Conservation (phyloP, 495 filamentous ascomycete species). For the Tuber borchii region DNA sequence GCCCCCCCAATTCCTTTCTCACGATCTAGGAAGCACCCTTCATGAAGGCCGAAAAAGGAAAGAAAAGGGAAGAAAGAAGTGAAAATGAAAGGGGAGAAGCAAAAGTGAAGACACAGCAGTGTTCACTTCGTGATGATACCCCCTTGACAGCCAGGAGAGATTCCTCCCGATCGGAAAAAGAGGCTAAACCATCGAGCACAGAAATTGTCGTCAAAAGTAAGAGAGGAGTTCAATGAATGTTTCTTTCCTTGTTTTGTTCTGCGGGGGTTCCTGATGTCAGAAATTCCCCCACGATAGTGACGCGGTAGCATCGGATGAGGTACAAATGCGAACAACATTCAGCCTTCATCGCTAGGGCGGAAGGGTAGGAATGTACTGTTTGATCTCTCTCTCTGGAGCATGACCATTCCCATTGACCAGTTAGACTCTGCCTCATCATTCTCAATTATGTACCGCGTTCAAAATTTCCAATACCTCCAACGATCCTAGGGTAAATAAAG, state of each 20-base stretch:
- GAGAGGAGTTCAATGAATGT: background rate
- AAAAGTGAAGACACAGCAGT: background rate
- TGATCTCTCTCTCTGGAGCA: background rate
- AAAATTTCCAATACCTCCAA: background rate
- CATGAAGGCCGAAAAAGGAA: background rate
- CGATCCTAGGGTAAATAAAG: background rate
- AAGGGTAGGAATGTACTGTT: background rate
- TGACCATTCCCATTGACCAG: background rate
- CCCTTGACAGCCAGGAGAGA: background rate
- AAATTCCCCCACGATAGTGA: background rate
- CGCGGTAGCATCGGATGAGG: background rate
- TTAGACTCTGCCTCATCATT: background rate
- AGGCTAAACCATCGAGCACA: background rate
- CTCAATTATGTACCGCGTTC: background rate
- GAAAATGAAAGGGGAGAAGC: background rate
- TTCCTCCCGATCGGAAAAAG: background rate
- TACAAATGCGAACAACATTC: background rate
- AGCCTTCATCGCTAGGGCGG: background rate
- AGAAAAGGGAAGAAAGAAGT: background rate
- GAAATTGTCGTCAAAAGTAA: background rate
- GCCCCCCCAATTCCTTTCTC: background rate
- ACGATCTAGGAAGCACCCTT: background rate
- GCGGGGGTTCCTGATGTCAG: background rate
- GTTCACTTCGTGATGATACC: background rate
- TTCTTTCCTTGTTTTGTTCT: background rate